phyloP scores from a whole-genome alignment of 306 rosid species.

The Vigna nakashimae region DNA sequence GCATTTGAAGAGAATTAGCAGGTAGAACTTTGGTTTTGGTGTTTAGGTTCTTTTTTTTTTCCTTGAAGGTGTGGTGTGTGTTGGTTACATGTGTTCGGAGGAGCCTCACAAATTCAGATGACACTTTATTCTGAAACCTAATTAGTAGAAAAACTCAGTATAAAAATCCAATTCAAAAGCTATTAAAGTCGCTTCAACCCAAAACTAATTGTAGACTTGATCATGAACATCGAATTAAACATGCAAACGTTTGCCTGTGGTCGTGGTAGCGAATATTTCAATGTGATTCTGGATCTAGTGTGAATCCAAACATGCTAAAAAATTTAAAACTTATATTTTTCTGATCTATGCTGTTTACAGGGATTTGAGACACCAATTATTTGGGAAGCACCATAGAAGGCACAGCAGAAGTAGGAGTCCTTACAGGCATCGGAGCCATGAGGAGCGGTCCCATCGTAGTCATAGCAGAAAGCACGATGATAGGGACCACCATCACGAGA shows the following conservation, averaged over 20 bases:
- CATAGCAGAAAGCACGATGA: conserved; percentile 70
- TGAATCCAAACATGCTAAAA: neutral
- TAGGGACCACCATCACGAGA: conserved; percentile 61
- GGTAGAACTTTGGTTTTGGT: conserved; percentile 40
- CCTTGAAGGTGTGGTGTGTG: neutral
- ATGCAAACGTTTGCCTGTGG: neutral
- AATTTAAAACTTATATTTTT: neutral
- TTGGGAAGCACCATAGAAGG: conserved; percentile 55
- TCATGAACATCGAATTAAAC: neutral
- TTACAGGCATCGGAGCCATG: conserved; percentile 73
- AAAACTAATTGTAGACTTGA: neutral
- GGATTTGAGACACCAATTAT: conserved; percentile 75
- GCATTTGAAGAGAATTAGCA: conserved; percentile 76
- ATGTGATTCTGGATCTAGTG: neutral
- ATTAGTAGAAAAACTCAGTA: neutral
- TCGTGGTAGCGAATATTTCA: neutral
- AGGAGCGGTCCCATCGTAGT: conserved; percentile 65
- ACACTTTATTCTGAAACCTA: neutral
- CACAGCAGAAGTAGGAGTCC: conserved; percentile 78
- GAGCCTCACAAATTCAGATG: neutral
- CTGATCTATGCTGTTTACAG: conserved; percentile 33
- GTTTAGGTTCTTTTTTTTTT: neutral
- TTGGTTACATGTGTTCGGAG: neutral
- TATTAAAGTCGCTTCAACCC: neutral
- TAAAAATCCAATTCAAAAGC: neutral